Conservation (phyloP, 202 grass and related monocot species). For the Digitaria exilis region DNA sequence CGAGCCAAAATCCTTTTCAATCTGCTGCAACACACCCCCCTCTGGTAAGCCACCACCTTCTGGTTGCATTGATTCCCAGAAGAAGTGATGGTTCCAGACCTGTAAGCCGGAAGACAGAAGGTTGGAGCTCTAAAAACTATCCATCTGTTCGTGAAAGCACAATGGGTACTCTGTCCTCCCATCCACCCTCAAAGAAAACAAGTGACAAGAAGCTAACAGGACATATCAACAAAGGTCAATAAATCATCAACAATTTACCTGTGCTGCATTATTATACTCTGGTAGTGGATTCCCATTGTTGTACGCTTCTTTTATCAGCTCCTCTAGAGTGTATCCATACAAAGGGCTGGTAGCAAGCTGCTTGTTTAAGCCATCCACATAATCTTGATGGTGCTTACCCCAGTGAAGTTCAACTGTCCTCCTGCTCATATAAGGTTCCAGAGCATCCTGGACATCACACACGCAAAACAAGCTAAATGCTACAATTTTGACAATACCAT, state of each 20-base stretch:
- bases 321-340: slow-evolving; percentile 89
- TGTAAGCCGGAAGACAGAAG: slow-evolving; percentile 24
- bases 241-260: slow-evolving; percentile 40
- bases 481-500: neutral
- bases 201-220: neutral
- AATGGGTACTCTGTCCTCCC: too few relatives aligned
- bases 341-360: slow-evolving; percentile 70
- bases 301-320: slow-evolving; percentile 85
- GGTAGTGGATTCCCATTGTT: slow-evolving; percentile 94
- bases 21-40: slow-evolving; percentile 73
- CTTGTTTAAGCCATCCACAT: slow-evolving; percentile 78
- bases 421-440: slow-evolving; percentile 94
- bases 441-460: slow-evolving; percentile 61
- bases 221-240: neutral
- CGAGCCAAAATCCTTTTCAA: slow-evolving; percentile 92
- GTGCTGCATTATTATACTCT: slow-evolving; percentile 79
- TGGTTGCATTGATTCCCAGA: slow-evolving; percentile 98
- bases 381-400: slow-evolving; percentile 75
- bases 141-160: neutral
- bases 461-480: slow-evolving; percentile 10
- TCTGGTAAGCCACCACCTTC: slow-evolving; percentile 64
- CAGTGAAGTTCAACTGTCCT: slow-evolving; percentile 85
- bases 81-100: slow-evolving; percentile 97
- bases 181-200: neutral
- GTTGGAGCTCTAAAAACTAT: neutral